phyloP scores from a whole-genome alignment of 1,284 basidiomycete genomes.

The Pseudozyma pruni region DNA sequence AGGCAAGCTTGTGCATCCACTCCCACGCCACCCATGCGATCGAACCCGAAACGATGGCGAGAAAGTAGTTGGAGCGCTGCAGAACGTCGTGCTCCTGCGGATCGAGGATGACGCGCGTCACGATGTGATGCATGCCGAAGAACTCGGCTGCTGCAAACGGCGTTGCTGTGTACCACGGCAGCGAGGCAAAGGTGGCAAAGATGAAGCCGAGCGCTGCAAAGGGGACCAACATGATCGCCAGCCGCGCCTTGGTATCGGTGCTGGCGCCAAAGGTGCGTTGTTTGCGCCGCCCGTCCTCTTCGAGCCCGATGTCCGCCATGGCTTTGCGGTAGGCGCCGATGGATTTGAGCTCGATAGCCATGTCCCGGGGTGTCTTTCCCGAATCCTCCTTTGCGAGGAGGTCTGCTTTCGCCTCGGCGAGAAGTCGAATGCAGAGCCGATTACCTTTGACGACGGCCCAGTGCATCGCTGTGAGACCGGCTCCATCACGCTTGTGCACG shows the following conservation, averaged over 20 bases:
- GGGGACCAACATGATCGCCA: constrained; percentile 84
- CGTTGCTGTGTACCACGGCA: constrained; percentile 90
- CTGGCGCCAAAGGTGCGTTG: constrained; percentile 70
- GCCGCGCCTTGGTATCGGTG: constrained; percentile 81
- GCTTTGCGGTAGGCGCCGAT: constrained; percentile 87
- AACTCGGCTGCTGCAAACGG: constrained; percentile 84
- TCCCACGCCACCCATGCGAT: constrained; percentile 86
- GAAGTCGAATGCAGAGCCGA: constrained; percentile 80
- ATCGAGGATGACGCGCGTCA: constrained; percentile 32
- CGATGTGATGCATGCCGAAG: constrained; percentile 89
- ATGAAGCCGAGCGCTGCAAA: constrained; percentile 81
- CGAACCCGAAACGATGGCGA: constrained; percentile 85
- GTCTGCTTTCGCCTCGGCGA: constrained; percentile 87
- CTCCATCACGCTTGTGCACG: constrained; percentile 79
- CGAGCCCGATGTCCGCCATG: constrained; percentile 77
- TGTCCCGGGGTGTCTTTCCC: constrained; percentile 89
- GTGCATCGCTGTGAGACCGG: constrained; percentile 89
- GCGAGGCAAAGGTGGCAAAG: constrained; percentile 81
- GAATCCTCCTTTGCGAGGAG: constrained; percentile 82
- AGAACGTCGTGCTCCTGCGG: constrained; percentile 52
- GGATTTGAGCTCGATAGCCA: constrained; percentile 87
- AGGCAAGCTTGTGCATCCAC: constrained; percentile 76
- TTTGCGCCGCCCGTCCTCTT: constrained; percentile 71
- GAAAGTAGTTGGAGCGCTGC: constrained; percentile 79
- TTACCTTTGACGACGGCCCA: constrained; percentile 99